A percentile compares a stretch with the other conserved stretches of the same genome.
Evolutionary conservation across 495 filamentous ascomycete genomes (phyloP).

Genomic region (Immersiella caudata): DNA sequence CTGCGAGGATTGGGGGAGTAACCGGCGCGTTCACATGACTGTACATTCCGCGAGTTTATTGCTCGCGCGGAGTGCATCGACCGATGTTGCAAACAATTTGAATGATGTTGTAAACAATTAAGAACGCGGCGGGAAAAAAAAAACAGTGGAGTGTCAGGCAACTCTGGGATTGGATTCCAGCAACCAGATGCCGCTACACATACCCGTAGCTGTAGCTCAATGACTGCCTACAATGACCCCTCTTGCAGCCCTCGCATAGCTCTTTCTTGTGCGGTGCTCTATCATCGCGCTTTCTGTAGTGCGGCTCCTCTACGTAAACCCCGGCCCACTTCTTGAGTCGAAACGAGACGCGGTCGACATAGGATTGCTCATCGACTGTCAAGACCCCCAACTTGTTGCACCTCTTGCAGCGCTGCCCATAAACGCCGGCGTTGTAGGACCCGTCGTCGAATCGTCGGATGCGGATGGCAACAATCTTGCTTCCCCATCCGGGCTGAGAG

Average conservation of each 20-base stretch:
- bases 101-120: no score
- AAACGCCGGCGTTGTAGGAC: neutral
- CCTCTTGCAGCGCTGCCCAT: neutral
- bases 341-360: constrained; percentile 3
- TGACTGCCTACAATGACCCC: neutral
- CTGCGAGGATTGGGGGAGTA: no score
- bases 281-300: neutral
- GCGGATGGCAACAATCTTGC: neutral
- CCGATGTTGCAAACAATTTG: no score
- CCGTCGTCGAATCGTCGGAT: neutral
- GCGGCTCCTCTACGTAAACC: neutral
- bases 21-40: no score
- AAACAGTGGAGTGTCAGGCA: no score
- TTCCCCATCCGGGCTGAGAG: neutral
- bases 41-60: no score
- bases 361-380: constrained; percentile 2
- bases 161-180: no score
- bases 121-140: no score
- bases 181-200: neutral
- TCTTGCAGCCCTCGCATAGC: constrained; percentile 10
- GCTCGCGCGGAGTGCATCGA: no score
- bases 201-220: neutral
- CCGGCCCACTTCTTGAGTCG: constrained; percentile 4
- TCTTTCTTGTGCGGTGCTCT: neutral
- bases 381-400: constrained; percentile 2